These are phyloP conservation scores for Ophiostoma australiae DNA, from an alignment of 2,329 filamentous ascomycete genomes.

Conservation along the genomic window DNA sequence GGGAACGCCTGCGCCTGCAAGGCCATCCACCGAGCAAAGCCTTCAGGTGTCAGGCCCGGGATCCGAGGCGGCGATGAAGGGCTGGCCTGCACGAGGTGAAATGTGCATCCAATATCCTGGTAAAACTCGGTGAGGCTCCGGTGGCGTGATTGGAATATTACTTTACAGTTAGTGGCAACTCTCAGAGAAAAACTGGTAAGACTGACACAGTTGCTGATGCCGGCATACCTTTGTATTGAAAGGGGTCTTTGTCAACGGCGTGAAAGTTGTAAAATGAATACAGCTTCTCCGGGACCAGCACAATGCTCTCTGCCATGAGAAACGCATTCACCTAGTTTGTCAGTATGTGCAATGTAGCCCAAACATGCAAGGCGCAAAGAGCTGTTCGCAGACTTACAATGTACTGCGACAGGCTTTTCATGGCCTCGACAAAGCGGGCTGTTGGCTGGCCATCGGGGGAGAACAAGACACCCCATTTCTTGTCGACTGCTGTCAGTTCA, in stretches of 20 bases:
- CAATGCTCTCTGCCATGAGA: conserved; percentile 9
- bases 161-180: conserved; percentile 32
- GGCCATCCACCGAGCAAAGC: conserved; percentile 68
- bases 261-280: conserved; percentile 66
- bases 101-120: conserved; percentile 49
- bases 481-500: conserved; percentile 25
- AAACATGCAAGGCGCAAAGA: neutral
- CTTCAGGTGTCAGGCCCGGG: conserved; percentile 61
- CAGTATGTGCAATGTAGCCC: neutral
- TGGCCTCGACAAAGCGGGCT: conserved; percentile 61
- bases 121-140: conserved; percentile 45
- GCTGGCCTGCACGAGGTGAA: conserved; percentile 59
- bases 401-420: conserved; percentile 68
- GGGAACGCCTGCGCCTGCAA: conserved; percentile 70
- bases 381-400: conserved; percentile 48
- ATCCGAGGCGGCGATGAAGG: conserved; percentile 51
- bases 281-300: conserved; percentile 69
- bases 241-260: conserved; percentile 58
- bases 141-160: conserved; percentile 45
- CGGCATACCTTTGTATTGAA: conserved; percentile 52
- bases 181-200: conserved; percentile 22
- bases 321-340: conserved; percentile 13
- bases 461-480: conserved; percentile 67
- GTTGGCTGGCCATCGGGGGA: conserved; percentile 63
- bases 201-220: conserved; percentile 22